phyloP scores from a whole-genome alignment of 768 basidiomycete species.

The Leucocoprinus leucothites region DNA sequence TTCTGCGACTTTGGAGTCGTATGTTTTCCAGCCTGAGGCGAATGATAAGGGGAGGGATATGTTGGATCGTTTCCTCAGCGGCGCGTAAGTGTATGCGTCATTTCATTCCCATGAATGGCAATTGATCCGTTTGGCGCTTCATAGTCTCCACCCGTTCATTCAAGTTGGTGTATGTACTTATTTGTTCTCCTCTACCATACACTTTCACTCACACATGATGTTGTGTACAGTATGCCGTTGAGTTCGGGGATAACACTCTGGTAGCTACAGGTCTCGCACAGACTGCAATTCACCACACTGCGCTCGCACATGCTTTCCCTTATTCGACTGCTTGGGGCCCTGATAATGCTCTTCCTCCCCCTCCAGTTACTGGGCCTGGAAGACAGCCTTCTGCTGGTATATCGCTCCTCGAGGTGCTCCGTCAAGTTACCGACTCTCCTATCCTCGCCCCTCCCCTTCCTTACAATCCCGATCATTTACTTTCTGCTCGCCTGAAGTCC shows the following conservation, averaged over 20 bases:
- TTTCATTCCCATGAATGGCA: background rate
- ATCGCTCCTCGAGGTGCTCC: constrained; percentile 48
- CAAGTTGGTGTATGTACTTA: constrained; percentile 46
- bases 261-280: constrained; percentile 53
- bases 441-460: constrained; percentile 47
- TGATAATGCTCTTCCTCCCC: background rate
- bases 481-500: constrained; percentile 31
- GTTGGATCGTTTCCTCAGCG: constrained; percentile 31
- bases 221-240: constrained; percentile 42
- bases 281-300: constrained; percentile 37
- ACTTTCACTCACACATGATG: background rate
- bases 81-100: constrained; percentile 26
- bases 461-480: constrained; percentile 44
- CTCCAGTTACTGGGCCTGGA: constrained; percentile 16
- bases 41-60: constrained; percentile 31
- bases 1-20: constrained; percentile 41
- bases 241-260: constrained; percentile 49
- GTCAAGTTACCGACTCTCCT: constrained; percentile 47
- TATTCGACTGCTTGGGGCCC: constrained; percentile 13
- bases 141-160: constrained; percentile 54
- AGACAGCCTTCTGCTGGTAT: constrained; percentile 17
- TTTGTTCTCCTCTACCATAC: background rate
- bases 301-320: constrained; percentile 29
- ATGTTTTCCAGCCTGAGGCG: constrained; percentile 37
- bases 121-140: background rate